Evolutionary conservation across 2,329 filamentous ascomycete genomes (phyloP), one percentile per base, ranked within the genome.

Genomic region (Trichoderma hamatum): DNA sequence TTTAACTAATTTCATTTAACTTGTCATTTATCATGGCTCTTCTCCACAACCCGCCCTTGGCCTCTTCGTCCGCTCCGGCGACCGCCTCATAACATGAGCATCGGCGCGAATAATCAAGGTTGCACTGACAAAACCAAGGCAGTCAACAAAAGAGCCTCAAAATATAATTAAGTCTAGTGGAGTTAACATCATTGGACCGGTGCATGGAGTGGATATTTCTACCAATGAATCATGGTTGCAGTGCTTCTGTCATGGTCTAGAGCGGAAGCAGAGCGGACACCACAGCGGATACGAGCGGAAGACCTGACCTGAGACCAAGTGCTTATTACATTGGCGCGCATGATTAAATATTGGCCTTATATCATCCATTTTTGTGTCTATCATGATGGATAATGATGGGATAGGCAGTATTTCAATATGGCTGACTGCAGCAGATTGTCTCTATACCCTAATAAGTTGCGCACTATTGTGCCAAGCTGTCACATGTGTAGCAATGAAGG

Each of bases 211-310:
- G n/a, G 10, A 21, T 21, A 2, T 5, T 49, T 24, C 46, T 24
- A n/a, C 46, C 46, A 10, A n/a, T 49, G n/a, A 11, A 49, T 21
- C 3, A 7, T 26, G 7, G 19, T 52, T 16, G 49, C 32, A 19
- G 2, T n/a, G n/a, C 9, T 43, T 43, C 16, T 30, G 16, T 36
- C 46, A 32, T 32, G 14, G 24, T 55, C 5, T 28, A 21, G 39
- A 56, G 63, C 52, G 63, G 63, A 43, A 19, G 16, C 3, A 24
- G 63, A 34, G 63, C 63, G 52, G 52, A 46, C 52, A 2, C 39
- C 26, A 28, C 19, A 26, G 62, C 51, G 62, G 62, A 9, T 26
- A 11, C 10, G 16, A 24, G 36, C 64, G 39, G 63, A 59, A 67
- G n/a, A n/a, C n/a, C n/a, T n/a, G n/a, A n/a, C n/a, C n/a, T n/a